Conservation (phyloP, 2,329 filamentous ascomycete genomes). For the Verticillium klebahnii region DNA sequence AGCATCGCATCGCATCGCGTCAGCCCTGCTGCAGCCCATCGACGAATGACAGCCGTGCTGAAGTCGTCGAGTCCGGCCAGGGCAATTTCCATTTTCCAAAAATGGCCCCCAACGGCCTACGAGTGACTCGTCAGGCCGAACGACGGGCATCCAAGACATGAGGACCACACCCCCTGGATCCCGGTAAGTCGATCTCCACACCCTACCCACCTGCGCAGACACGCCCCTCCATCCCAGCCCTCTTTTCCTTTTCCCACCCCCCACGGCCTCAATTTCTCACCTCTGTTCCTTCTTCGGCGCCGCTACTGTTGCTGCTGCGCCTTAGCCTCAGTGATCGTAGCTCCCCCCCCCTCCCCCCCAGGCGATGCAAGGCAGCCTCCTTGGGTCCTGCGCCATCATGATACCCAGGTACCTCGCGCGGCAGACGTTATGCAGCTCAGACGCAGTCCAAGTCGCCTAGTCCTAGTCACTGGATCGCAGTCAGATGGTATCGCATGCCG, state of each 20-base stretch:
- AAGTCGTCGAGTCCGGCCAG: neutral
- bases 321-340: neutral
- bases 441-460: neutral
- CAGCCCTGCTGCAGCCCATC: slow-evolving; percentile 15
- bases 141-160: neutral
- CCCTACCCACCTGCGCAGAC: slow-evolving; percentile 3
- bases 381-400: neutral
- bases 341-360: neutral
- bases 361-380: neutral
- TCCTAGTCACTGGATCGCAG: slow-evolving; percentile 1
- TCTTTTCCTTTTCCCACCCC: slow-evolving; percentile 17
- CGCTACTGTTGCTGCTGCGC: neutral
- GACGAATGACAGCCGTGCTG: slow-evolving; percentile 3
- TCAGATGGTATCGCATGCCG: neutral
- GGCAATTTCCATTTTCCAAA: slow-evolving; percentile 13
- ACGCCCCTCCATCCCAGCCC: slow-evolving; percentile 15
- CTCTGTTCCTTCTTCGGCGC: neutral
- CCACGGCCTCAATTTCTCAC: slow-evolving; percentile 1
- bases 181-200: slow-evolving; percentile 1
- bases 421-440: neutral
- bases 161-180: neutral
- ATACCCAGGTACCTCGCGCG: neutral
- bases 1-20: slow-evolving; percentile 9
- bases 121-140: slow-evolving; percentile 12
- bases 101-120: neutral